Evolutionary conservation across 305 asterid genomes (phyloP), one percentile per base, ranked within the genome.

Genomic region (Fraxinus nigra): DNA sequence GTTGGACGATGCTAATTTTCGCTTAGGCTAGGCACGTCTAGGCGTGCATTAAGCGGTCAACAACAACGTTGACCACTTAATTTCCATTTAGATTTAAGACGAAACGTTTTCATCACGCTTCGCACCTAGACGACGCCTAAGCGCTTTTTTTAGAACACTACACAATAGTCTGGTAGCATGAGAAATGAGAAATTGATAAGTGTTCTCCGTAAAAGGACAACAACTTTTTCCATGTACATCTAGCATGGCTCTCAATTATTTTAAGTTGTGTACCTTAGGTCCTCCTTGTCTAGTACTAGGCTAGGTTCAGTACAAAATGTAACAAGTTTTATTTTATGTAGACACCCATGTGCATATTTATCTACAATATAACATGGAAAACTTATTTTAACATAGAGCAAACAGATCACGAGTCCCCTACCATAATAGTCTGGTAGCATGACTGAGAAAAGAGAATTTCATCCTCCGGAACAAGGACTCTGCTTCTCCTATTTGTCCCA

Each of bases 401-500:
- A 48, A 48, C 18, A 14, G 1, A 48, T 48, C 59, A 14, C 59
- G 20, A 14, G 16, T 14, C 20, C 59, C 59, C 20, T 48, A 16
- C 38, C 59, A 11, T 14, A 16, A 16, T 48, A 48, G 20, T 35
- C 16, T 14, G 59, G 20, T 48, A 48, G 18, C 59, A 48, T 16
- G 20, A 48, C 26, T 24, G 26, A 43, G 18, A 14, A 38, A 38
- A 13, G 37, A 33, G 37, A 33, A 5, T 84, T 83, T 83, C 93
- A 92, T 92, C 77, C 84, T 69, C 43, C 80, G 59, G 80, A 95
- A 95, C 81, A 95, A 86, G 63, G 28, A 59, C 32, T 90, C 86
- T 20, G 97, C 97, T 83, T 86, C 91, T 61, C 73, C 76, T 51
- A 84, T 85, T 56, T 75, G 84, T 56, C 97, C 94, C 35, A 80